Percentiles rank a stretch among this genome's conserved stretches.
Conservation (phyloP, 768 basidiomycete genomes). For the Termitomyces sp. region DNA sequence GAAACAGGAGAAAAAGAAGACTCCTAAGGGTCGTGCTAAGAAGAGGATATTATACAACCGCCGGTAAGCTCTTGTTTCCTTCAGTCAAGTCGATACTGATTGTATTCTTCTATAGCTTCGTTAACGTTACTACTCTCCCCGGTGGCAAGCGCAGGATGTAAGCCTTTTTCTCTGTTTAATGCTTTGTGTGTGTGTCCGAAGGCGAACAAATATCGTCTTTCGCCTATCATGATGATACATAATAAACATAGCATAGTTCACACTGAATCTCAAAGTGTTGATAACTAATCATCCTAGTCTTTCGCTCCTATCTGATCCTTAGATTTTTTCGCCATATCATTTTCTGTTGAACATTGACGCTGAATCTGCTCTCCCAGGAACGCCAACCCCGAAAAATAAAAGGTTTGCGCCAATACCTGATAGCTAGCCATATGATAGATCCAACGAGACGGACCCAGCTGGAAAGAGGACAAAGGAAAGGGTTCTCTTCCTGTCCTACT, state of each 20-base stretch:
- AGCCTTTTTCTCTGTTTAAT: slow-evolving; percentile 33
- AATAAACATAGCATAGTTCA: slow-evolving; percentile 86
- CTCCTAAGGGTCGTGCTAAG: slow-evolving; percentile 95
- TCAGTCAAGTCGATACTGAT: slow-evolving; percentile 25
- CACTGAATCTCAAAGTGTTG: slow-evolving; percentile 84
- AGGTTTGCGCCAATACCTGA: neutral
- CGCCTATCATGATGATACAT: slow-evolving; percentile 45
- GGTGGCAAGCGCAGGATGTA: slow-evolving; percentile 96
- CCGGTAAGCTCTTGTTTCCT: neutral
- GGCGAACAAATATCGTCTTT: neutral
- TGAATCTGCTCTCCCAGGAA: slow-evolving; percentile 41
- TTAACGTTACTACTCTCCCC: slow-evolving; percentile 86
- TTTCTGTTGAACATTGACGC: neutral
- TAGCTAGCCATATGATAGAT: neutral
- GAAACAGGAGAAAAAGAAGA: slow-evolving; percentile 99
- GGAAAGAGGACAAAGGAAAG: neutral
- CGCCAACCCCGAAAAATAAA: slow-evolving; percentile 61
- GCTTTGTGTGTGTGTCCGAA: neutral
- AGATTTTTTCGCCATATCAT: slow-evolving; percentile 9
- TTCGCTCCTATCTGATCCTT: slow-evolving; percentile 98
- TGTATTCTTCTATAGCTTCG: slow-evolving; percentile 52
- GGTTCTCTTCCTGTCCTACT: neutral
- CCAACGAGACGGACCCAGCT: too few relatives aligned
- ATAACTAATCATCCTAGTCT: slow-evolving; percentile 86
- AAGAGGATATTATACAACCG: slow-evolving; percentile 39